Conservation (phyloP, 495 filamentous ascomycete species). For the Amorphotheca resinae region DNA sequence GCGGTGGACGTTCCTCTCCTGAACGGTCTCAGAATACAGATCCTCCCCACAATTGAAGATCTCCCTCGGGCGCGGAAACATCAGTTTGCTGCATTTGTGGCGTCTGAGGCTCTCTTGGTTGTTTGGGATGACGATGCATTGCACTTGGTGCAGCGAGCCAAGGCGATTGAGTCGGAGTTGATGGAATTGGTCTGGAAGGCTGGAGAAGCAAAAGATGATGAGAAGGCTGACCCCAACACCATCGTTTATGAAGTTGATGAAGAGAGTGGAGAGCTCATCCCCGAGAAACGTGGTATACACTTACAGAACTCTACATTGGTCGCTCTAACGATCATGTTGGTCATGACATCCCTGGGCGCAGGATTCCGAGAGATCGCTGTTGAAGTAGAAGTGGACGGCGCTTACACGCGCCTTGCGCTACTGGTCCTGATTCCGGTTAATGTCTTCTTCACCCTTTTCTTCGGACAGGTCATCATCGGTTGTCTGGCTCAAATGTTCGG, state of each 20-base stretch:
- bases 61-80: conserved; percentile 54
- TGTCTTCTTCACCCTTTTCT: conserved; percentile 71
- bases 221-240: conserved; percentile 30
- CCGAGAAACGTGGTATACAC: conserved; percentile 51
- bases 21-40: conserved; percentile 62
- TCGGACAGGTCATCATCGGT: conserved; percentile 61
- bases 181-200: conserved; percentile 64
- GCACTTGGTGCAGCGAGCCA: conserved; percentile 51
- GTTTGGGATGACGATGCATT: conserved; percentile 70
- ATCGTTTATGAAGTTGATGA: conserved; percentile 49
- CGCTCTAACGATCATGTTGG: conserved; percentile 46
- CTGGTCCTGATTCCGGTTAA: conserved; percentile 52
- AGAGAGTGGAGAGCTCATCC: conserved; percentile 52
- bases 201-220: conserved; percentile 35
- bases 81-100: conserved; percentile 67
- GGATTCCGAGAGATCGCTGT: conserved; percentile 55
- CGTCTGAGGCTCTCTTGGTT: conserved; percentile 50
- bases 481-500: conserved; percentile 64
- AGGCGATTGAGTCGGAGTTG: conserved; percentile 56
- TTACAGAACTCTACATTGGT: conserved; percentile 57
- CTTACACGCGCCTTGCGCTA: conserved; percentile 48
- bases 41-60: conserved; percentile 56
- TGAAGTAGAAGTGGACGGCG: conserved; percentile 51
- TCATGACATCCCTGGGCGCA: conserved; percentile 50
- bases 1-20: conserved; percentile 61